phyloP scores from a whole-genome alignment of 1,139 yeast genomes.

The Wickerhamomyces sp. region DNA sequence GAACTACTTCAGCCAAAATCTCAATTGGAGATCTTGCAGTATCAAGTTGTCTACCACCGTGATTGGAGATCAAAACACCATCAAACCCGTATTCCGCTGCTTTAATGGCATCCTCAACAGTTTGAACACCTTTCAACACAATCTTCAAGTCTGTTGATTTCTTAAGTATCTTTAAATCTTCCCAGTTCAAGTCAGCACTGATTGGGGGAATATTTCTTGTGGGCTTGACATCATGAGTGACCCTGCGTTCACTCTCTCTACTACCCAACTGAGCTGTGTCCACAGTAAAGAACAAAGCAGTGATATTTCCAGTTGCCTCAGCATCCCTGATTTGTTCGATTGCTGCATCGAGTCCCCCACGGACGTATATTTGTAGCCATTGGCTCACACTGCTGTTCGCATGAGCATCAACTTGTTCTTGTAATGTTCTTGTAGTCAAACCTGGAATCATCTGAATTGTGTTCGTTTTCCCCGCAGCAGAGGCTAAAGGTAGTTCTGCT shows the following conservation, averaged over 20 bases:
- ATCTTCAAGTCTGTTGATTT: conserved; percentile 46
- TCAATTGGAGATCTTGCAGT: conserved; percentile 53
- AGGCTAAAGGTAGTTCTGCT: conserved; percentile 48
- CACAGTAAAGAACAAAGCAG: conserved; percentile 58
- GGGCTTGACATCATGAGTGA: conserved; percentile 27
- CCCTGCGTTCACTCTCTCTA: conserved; percentile 36
- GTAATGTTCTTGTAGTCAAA: conserved; percentile 49
- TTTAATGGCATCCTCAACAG: conserved; percentile 47
- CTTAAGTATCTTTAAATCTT: conserved; percentile 32
- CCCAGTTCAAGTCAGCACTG: conserved; percentile 28
- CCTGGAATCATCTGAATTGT: conserved; percentile 56
- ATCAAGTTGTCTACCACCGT: conserved; percentile 62
- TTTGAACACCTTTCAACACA: conserved; percentile 51
- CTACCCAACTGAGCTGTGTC: conserved; percentile 64
- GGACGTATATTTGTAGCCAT: conserved; percentile 14
- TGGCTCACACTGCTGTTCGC: conserved; percentile 4
- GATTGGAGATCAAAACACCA: conserved; percentile 55
- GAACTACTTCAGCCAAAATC: conserved; percentile 47
- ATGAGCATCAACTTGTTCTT: conserved; percentile 37
- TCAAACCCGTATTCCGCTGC: conserved; percentile 46
- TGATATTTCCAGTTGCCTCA: conserved; percentile 27
- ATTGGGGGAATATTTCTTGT: conserved; percentile 11
- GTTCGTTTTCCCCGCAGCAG: conserved; percentile 42
- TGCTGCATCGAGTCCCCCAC: not conserved
- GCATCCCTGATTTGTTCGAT: conserved; percentile 27